Base-by-base conservation (phyloP, 75 land plant genomes). In the Cupressus sempervirens region DNA sequence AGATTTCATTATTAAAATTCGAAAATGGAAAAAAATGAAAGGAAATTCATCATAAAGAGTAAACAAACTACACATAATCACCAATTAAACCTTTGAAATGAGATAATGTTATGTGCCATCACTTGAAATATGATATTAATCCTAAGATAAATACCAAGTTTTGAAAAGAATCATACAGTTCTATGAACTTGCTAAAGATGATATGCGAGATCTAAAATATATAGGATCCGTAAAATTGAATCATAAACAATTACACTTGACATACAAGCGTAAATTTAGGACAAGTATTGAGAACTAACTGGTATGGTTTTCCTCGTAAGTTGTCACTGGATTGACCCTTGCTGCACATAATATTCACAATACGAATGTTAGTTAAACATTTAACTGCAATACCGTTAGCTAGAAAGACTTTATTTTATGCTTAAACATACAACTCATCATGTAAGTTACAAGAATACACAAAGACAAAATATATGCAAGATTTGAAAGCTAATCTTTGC, bases 241-340 rank as follows among this genome's bases (percentile, higher is more conserved):
- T 3, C n/a, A 43, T 38, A 77, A 77, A 77, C n/a, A 1, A 43
- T 41, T 34, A 32, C 34, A 14, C 34, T 34, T 73, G 34, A 32
- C 34, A 34, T 73, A 36, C 3, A 73, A 14, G 36, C 4, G 41
- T 18, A 38, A 75, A 1, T 38, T 36, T 38, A 20, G 18, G 77
- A 75, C 20, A 38, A 38, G 41, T 77, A 77, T 40, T 13, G 26
- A 43, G 81, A 29, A 84, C 85, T 73, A 15, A 89, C 90, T 79
- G 77, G 86, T 89, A 89, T n/a, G 90, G 89, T 54, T 89, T 89
- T 67, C 90, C 90, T 48, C 90, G 88, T 58, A 89, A 84, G 41
- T 84, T 81, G 52, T 89, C 90, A 84, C 50, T 84, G 20, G 58
- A 48, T 83, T 89, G 88, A 52, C 90, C 90, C 74, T 89, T 89